A percentile compares a stretch with the other conserved stretches of the same genome.
Evolutionary conservation across 306 rosid species (phyloP).

Genomic region (Cucurbita ficifolia): DNA sequence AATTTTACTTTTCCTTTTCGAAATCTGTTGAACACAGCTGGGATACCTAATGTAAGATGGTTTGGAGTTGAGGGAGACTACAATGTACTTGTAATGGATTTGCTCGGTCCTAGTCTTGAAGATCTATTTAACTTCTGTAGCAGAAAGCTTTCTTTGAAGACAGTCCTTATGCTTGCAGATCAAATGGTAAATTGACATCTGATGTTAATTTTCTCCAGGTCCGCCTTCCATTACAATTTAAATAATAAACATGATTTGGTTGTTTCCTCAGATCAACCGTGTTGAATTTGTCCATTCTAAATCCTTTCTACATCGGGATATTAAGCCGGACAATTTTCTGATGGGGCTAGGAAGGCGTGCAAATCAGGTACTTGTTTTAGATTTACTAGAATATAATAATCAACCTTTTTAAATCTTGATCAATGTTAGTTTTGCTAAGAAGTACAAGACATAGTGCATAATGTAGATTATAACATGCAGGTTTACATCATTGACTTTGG

Average conservation of each 20-base stretch:
- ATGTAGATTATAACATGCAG: constrained; percentile 17
- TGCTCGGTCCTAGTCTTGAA: constrained; percentile 97
- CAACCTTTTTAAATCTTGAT: background rate
- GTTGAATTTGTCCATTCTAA: constrained; percentile 85
- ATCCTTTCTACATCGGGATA: constrained; percentile 91
- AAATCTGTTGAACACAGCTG: constrained; percentile 48
- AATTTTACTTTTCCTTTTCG: background rate
- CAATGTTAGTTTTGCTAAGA: background rate
- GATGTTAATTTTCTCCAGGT: background rate
- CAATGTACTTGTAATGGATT: constrained; percentile 87
- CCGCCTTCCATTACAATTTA: background rate
- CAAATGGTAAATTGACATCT: constrained; percentile 53
- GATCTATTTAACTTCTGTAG: constrained; percentile 91
- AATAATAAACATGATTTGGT: background rate
- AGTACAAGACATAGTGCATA: constrained; percentile 9
- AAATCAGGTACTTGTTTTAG: constrained; percentile 44
- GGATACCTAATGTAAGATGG: constrained; percentile 87
- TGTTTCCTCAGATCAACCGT: constrained; percentile 54
- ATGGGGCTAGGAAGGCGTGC: constrained; percentile 99
- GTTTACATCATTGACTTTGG: constrained; percentile 86
- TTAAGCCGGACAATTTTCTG: constrained; percentile 91
- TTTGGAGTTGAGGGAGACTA: constrained; percentile 96
- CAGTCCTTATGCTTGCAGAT: constrained; percentile 95
- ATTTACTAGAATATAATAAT: background rate
- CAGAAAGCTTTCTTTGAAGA: constrained; percentile 79